Percentiles rank a stretch among this genome's conserved stretches.
Conservation (phyloP, 2,329 filamentous ascomycete species). For the Apiospora malaysiana region DNA sequence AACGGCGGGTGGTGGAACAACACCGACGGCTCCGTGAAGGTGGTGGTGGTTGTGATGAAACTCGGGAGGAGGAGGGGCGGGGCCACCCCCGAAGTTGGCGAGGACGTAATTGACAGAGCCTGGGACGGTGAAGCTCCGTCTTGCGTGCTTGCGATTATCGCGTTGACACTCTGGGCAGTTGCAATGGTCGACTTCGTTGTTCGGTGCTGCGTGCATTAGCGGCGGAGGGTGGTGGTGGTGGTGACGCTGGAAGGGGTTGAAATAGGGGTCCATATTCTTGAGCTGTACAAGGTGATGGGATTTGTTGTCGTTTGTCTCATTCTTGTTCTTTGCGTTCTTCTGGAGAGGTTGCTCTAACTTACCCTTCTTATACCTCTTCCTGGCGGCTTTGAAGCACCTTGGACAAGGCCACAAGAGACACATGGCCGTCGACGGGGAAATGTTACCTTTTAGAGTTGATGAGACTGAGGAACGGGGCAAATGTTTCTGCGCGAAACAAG, state of each 20-base stretch:
- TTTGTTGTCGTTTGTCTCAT: neutral
- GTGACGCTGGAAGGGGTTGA: too few relatives aligned
- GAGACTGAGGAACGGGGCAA: neutral
- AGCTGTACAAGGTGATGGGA: neutral
- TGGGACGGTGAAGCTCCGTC: neutral
- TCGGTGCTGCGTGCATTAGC: neutral
- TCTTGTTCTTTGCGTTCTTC: neutral
- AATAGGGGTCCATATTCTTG: neutral
- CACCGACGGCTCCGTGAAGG: neutral
- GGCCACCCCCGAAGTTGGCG: neutral
- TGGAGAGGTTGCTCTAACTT: neutral
- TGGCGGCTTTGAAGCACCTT: neutral
- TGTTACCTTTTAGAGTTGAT: neutral
- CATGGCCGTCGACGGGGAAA: neutral
- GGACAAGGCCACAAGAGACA: constrained; percentile 16
- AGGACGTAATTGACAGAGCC: neutral
- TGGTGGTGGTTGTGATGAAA: neutral
- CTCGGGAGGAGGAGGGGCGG: neutral
- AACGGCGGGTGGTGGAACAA: neutral
- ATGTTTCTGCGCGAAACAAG: neutral
- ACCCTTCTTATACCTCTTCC: neutral
- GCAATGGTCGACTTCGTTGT: neutral
- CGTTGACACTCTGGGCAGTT: neutral
- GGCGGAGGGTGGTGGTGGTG: neutral
- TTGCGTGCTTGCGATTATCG: neutral